Evolutionary conservation across 164 flowering plant genomes (phyloP).

Genomic region (Akebia trifoliata): DNA sequence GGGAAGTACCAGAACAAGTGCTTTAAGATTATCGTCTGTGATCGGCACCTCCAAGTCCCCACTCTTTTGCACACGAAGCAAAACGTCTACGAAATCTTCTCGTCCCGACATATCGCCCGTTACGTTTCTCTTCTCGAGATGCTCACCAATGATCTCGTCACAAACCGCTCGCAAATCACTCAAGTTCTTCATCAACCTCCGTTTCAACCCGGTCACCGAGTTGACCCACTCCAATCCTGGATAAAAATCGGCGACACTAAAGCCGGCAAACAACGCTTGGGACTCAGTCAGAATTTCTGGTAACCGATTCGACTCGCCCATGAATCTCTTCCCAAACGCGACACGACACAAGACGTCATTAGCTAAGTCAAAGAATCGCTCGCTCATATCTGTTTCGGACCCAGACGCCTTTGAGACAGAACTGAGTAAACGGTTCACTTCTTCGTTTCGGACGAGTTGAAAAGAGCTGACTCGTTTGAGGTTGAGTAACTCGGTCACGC

Average conservation of each 20-base stretch:
- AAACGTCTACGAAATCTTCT: slow-evolving; percentile 51
- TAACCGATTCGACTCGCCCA: slow-evolving; percentile 16
- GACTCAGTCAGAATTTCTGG: slow-evolving; percentile 39
- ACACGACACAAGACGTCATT: slow-evolving; percentile 53
- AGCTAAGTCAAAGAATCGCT: slow-evolving; percentile 28
- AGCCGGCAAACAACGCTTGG: slow-evolving; percentile 46
- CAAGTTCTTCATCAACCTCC: slow-evolving; percentile 34
- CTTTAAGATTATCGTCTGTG: slow-evolving; percentile 54
- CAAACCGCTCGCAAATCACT: slow-evolving; percentile 33
- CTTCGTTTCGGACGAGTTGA: slow-evolving; percentile 34
- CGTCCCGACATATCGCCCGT: neutral
- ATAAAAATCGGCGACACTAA: slow-evolving; percentile 45
- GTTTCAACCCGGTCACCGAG: slow-evolving; percentile 32
- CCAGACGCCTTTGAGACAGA: slow-evolving; percentile 13
- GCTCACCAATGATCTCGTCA: slow-evolving; percentile 40
- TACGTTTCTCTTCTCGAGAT: slow-evolving; percentile 3
- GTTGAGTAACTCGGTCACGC: slow-evolving; percentile 46
- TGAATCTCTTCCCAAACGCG: slow-evolving; percentile 56
- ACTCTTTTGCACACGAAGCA: slow-evolving; percentile 34
- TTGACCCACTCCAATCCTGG: slow-evolving; percentile 50
- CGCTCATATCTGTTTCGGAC: slow-evolving; percentile 31
- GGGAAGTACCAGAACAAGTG: slow-evolving; percentile 50
- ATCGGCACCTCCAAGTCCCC: slow-evolving; percentile 44
- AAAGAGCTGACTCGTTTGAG: slow-evolving; percentile 36
- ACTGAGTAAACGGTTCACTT: slow-evolving; percentile 26